Evolutionary conservation across 371 early-diverging fungal species (phyloP).

Genomic region (Dichotomocladium elegans): DNA sequence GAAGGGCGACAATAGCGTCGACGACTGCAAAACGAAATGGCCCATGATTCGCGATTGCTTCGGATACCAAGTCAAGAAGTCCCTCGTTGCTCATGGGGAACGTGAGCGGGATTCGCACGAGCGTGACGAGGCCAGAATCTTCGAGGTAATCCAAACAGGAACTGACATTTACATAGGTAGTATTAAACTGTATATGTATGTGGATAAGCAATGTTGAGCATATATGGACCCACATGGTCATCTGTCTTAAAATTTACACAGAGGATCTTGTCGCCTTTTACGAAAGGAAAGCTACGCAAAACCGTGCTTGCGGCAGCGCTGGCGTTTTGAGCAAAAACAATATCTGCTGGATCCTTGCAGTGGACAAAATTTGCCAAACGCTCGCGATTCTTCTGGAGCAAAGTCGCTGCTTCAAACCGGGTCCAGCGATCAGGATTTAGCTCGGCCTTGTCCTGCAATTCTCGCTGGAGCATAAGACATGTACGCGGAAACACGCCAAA

Average conservation of each 20-base stretch:
- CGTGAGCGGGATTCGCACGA: constrained; percentile 24
- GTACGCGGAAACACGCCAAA: constrained; percentile 19
- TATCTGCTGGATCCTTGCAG: constrained; percentile 27
- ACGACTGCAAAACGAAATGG: constrained; percentile 49
- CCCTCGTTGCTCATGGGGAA: constrained; percentile 29
- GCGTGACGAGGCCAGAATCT: constrained; percentile 23
- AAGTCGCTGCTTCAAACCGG: constrained; percentile 3
- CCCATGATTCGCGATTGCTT: constrained; percentile 15
- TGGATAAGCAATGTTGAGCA: background rate
- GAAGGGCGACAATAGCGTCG: constrained; percentile 56
- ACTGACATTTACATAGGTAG: constrained; percentile 41
- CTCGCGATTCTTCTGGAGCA: constrained; percentile 4
- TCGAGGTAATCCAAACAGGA: constrained; percentile 25
- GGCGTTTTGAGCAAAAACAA: constrained; percentile 42
- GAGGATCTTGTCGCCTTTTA: constrained; percentile 37
- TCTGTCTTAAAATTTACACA: constrained; percentile 11
- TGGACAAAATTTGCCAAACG: constrained; percentile 24
- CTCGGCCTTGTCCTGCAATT: constrained; percentile 11
- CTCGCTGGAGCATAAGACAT: background rate
- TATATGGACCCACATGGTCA: background rate
- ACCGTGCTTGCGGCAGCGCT: constrained; percentile 32
- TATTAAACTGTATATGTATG: constrained; percentile 13
- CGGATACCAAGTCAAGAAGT: constrained; percentile 19
- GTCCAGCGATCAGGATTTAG: constrained; percentile 12
- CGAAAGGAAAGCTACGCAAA: constrained; percentile 34